These are phyloP conservation scores for Chaetomidium leptoderma DNA, from an alignment of 495 filamentous ascomycete species.

Conservation along the genomic window DNA sequence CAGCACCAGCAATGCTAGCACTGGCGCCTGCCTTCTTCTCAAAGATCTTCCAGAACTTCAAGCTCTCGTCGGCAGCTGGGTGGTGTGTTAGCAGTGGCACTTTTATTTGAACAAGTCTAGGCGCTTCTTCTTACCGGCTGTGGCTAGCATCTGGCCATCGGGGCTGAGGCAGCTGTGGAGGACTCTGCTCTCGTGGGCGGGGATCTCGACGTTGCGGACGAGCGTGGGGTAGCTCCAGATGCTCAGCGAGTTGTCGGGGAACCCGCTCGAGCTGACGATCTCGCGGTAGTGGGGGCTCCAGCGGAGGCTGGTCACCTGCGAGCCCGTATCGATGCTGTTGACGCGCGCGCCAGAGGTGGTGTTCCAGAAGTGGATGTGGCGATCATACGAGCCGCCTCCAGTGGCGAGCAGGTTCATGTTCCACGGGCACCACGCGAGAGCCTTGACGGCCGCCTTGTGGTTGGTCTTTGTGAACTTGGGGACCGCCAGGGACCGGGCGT, in stretches of 20 bases:
- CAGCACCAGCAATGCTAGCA: conserved; percentile 54
- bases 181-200: conserved; percentile 96
- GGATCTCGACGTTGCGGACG: conserved; percentile 96
- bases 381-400: conserved; percentile 91
- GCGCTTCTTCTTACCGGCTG: conserved; percentile 65
- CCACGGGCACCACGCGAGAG: conserved; percentile 98
- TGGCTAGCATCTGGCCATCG: conserved; percentile 95
- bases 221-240: conserved; percentile 98
- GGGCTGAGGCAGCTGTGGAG: conserved; percentile 92
- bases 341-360: conserved; percentile 92
- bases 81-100: conserved; percentile 17
- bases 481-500: conserved; percentile 82
- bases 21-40: conserved; percentile 86
- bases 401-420: conserved; percentile 95
- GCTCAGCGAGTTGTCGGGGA: conserved; percentile 96
- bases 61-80: conserved; percentile 80
- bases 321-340: conserved; percentile 98
- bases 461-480: conserved; percentile 99
- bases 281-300: conserved; percentile 97
- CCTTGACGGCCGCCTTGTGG: conserved; percentile 97
- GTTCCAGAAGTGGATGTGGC: conserved; percentile 99
- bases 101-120: neutral
- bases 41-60: conserved; percentile 99
- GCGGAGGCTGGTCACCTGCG: conserved; percentile 88
- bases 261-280: conserved; percentile 93